phyloP scores from a whole-genome alignment of 345 rosid species.

The Eutrema yunnanense region DNA sequence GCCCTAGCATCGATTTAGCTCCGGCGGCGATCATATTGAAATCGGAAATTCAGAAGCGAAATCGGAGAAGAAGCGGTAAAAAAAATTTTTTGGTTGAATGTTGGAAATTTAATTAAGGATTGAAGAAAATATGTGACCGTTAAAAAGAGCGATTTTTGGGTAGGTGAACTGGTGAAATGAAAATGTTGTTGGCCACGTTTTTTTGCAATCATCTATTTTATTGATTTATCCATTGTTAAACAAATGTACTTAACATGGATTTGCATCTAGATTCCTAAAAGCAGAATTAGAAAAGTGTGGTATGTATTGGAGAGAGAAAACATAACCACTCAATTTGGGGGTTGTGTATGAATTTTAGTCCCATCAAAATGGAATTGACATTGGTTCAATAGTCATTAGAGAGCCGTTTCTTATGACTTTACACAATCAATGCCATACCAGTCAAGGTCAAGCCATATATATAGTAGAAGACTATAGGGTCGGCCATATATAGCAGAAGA shows the following conservation, averaged over 20 bases:
- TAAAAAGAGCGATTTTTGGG: slow-evolving; percentile 11
- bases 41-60: neutral
- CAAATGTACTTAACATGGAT: slow-evolving; percentile 16
- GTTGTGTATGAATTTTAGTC: neutral
- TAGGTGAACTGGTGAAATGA: slow-evolving; percentile 21
- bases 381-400: neutral
- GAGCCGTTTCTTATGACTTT: too few species aligned
- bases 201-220: neutral
- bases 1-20: slow-evolving; percentile 22
- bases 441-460: too few species aligned
- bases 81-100: neutral
- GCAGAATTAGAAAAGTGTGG: neutral
- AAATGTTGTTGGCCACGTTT: slow-evolving; percentile 34
- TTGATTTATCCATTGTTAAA: neutral
- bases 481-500: too few species aligned
- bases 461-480: too few species aligned
- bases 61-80: neutral
- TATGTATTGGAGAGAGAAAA: neutral
- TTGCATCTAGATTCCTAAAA: slow-evolving; percentile 25
- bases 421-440: too few species aligned
- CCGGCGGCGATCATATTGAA: slow-evolving; percentile 24
- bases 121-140: slow-evolving; percentile 22
- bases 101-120: neutral
- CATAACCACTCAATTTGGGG: neutral
- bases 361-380: neutral